phyloP scores from a whole-genome alignment of 140 eudicot genomes.

The Anethum foeniculum region DNA sequence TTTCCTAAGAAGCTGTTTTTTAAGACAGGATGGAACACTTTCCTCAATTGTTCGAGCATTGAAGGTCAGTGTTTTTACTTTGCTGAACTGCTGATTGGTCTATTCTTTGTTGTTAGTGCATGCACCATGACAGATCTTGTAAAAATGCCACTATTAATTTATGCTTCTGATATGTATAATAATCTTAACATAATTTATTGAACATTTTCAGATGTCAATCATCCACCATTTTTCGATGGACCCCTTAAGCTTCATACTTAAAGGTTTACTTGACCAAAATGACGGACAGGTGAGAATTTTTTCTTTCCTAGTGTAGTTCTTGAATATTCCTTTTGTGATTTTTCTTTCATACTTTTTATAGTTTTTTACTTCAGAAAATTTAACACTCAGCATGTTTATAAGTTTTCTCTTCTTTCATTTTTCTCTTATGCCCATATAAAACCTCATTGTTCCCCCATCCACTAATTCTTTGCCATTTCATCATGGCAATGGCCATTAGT shows the following conservation, averaged over 20 bases:
- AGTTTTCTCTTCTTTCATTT: neutral
- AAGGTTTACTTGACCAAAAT: constrained; percentile 36
- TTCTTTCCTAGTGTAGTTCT: constrained; percentile 10
- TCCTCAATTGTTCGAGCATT: constrained; percentile 64
- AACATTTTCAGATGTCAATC: constrained; percentile 56
- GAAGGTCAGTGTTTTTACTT: constrained; percentile 44
- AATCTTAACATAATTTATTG: neutral
- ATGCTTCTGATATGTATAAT: neutral
- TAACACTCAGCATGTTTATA: neutral
- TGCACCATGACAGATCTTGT: neutral
- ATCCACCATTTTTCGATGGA: constrained; percentile 58
- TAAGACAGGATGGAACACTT: constrained; percentile 85
- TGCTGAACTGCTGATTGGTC: neutral
- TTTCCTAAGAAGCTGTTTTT: constrained; percentile 69
- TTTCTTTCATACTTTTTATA: neutral
- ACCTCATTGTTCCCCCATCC: neutral
- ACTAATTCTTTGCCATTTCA: neutral
- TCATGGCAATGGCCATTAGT: neutral
- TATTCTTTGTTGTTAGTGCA: neutral
- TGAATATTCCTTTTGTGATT: neutral
- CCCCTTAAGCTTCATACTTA: constrained; percentile 57
- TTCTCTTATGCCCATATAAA: neutral
- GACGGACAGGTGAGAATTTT: constrained; percentile 25
- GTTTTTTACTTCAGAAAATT: neutral
- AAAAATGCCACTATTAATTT: neutral